Percentiles rank a stretch among this genome's conserved stretches.
Conservation (phyloP, 2,329 filamentous ascomycete genomes). For the Sclerotinia trifoliorum region DNA sequence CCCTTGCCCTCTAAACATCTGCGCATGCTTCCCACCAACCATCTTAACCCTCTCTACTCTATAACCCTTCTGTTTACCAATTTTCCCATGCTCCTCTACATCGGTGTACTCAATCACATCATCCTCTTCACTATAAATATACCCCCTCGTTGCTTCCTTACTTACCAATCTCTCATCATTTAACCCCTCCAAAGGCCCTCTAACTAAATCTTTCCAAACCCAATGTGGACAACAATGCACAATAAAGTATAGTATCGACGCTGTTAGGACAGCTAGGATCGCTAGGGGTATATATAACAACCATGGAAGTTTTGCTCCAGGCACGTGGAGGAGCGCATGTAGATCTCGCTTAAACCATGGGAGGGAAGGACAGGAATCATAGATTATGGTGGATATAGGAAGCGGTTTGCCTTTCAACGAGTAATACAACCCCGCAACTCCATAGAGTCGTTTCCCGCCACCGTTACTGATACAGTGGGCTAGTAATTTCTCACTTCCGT, state of each 20-base stretch:
- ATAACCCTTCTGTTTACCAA: constrained; percentile 29
- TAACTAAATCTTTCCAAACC: constrained; percentile 35
- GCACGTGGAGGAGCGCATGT: constrained; percentile 27
- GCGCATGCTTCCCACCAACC: constrained; percentile 34
- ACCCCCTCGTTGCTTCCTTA: constrained; percentile 27
- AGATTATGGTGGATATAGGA: constrained; percentile 25
- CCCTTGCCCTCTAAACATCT: constrained; percentile 33
- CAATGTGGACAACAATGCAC: constrained; percentile 34
- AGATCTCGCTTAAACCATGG: constrained; percentile 35
- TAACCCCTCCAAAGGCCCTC: constrained; percentile 30
- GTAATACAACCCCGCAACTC: constrained; percentile 26
- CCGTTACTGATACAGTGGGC: constrained; percentile 59
- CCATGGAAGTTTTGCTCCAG: constrained; percentile 25
- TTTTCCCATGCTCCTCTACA: constrained; percentile 25
- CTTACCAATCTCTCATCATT: constrained; percentile 28
- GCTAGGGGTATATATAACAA: constrained; percentile 28
- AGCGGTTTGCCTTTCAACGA: constrained; percentile 26
- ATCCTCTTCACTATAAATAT: constrained; percentile 37
- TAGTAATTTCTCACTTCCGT: constrained; percentile 43
- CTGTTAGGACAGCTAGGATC: constrained; percentile 17
- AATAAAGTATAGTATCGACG: constrained; percentile 26
- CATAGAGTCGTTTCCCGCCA: constrained; percentile 45
- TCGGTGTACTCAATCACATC: constrained; percentile 22
- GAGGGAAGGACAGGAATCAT: constrained; percentile 34
- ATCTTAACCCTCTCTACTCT: constrained; percentile 29